A percentile compares a stretch with the other conserved stretches of the same genome.
These are phyloP conservation scores for Aspergillus quadricinctus DNA, from an alignment of 2,329 filamentous ascomycete genomes.

Conservation along the genomic window DNA sequence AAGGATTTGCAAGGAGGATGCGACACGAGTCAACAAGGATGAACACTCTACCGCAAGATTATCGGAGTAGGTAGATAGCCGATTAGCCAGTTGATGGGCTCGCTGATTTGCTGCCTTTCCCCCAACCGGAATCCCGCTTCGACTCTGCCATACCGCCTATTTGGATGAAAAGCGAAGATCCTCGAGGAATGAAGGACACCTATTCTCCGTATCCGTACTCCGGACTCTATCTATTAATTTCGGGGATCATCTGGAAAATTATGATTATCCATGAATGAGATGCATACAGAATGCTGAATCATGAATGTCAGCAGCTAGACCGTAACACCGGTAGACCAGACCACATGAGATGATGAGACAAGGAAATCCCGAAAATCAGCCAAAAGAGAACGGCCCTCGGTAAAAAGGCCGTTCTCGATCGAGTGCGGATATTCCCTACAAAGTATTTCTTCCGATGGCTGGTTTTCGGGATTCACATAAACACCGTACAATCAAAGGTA, in stretches of 20 bases:
- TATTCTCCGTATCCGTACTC: no score
- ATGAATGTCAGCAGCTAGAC: background rate
- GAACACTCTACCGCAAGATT: background rate
- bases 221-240: background rate
- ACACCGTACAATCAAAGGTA: background rate
- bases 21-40: background rate
- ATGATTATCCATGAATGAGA: background rate
- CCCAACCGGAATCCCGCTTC: background rate
- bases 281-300: background rate
- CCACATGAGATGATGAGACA: background rate
- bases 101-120: background rate
- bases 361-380: background rate
- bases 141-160: background rate
- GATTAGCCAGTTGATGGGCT: background rate
- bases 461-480: background rate
- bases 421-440: background rate
- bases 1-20: background rate
- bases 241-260: background rate
- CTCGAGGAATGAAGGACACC: background rate
- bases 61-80: background rate
- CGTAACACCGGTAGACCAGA: background rate
- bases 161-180: background rate
- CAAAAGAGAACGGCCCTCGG: slow-evolving; percentile 3
- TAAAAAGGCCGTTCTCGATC: slow-evolving; percentile 11
- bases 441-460: slow-evolving; percentile 4